Percentiles rank a stretch among this genome's conserved stretches.
Evolutionary conservation across 2,329 filamentous ascomycete genomes (phyloP).

Genomic region (Aspergillus sp.): DNA sequence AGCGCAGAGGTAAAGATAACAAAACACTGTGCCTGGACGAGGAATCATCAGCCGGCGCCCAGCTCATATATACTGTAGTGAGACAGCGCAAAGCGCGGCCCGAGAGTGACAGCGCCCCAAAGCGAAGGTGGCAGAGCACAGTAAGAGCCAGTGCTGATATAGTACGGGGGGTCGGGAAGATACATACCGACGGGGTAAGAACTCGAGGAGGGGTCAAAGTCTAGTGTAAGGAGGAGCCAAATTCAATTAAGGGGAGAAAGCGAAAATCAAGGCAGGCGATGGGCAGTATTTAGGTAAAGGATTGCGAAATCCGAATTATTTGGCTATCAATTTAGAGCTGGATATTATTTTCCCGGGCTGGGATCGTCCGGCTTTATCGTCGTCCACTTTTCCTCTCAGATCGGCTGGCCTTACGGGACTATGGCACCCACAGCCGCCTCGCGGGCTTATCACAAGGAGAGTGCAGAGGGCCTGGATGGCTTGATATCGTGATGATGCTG

Average conservation of each 20-base stretch:
- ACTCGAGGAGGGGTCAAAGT: background rate
- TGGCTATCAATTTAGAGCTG: background rate
- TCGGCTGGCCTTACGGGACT: conserved; percentile 15
- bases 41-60: background rate
- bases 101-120: background rate
- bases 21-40: background rate
- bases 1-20: conserved; percentile 19
- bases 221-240: background rate
- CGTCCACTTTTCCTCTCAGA: conserved; percentile 17
- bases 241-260: background rate
- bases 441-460: conserved; percentile 12
- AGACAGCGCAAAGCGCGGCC: conserved; percentile 8
- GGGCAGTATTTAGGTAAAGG: background rate
- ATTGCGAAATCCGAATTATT: background rate
- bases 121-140: background rate
- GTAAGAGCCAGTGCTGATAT: background rate
- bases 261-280: background rate
- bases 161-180: background rate
- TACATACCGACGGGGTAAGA: background rate
- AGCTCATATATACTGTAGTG: background rate
- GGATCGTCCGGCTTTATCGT: conserved; percentile 18
- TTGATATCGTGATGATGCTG: background rate
- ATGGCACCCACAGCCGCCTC: conserved; percentile 5
- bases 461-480: background rate
- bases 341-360: conserved; percentile 13